Conservation (phyloP, 73 alveolate genomes). For the Blepharisma japonicum region DNA sequence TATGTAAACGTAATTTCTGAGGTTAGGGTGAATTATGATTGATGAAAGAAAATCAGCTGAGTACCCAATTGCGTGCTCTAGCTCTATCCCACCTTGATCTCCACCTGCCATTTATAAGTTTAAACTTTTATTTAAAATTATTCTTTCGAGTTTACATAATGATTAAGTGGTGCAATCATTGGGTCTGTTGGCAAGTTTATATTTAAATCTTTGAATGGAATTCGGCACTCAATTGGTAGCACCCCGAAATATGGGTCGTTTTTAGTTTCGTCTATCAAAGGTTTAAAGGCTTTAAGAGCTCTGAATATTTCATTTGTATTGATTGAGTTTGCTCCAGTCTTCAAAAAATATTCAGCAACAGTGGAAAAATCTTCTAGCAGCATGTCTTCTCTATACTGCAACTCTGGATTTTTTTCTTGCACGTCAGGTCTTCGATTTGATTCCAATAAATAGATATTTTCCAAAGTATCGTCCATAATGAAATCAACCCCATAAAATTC, state of each 20-base stretch:
- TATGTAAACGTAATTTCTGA: slow-evolving; percentile 71
- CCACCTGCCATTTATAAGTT: slow-evolving; percentile 26
- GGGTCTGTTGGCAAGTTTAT: slow-evolving; percentile 24
- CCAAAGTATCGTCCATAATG: slow-evolving; percentile 10
- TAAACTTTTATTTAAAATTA: not conserved
- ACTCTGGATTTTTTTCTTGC: slow-evolving; percentile 18
- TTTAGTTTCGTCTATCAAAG: slow-evolving; percentile 8
- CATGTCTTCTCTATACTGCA: slow-evolving; percentile 12
- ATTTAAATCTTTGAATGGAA: not conserved
- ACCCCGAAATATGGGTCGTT: slow-evolving; percentile 30
- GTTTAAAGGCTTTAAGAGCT: not conserved
- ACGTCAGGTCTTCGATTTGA: slow-evolving; percentile 30
- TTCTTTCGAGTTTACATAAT: not conserved
- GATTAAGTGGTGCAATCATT: slow-evolving; percentile 4
- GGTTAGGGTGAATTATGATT: slow-evolving; percentile 88
- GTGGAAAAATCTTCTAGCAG: not conserved
- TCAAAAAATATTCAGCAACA: not conserved
- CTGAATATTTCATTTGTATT: not conserved
- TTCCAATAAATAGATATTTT: slow-evolving; percentile 28
- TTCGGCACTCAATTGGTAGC: not conserved
- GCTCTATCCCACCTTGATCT: slow-evolving; percentile 66
- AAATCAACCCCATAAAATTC: slow-evolving; percentile 34
- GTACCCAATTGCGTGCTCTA: slow-evolving; percentile 96
- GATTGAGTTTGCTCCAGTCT: not conserved
- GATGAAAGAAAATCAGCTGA: slow-evolving; percentile 78